A percentile compares a stretch with the other conserved stretches of the same genome.
phyloP scores from a whole-genome alignment of 345 rosid species.

The Citrus trifoliata region DNA sequence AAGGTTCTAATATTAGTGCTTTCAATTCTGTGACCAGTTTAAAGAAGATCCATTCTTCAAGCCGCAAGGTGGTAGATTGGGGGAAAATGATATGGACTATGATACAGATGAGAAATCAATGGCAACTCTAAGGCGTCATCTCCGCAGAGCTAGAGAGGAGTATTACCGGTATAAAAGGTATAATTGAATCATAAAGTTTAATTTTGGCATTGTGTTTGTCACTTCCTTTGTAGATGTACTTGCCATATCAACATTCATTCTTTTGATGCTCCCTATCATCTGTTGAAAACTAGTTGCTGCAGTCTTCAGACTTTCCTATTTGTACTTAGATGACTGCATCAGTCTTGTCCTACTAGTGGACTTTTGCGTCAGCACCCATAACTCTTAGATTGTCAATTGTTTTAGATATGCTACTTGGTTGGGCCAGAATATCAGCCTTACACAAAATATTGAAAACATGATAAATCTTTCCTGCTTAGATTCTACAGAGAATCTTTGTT shows the following conservation, averaged over 20 bases:
- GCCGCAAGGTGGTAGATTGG: constrained; percentile 97
- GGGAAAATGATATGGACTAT: constrained; percentile 99
- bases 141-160: constrained; percentile 85
- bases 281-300: background rate
- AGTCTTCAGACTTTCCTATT: background rate
- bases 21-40: constrained; percentile 48
- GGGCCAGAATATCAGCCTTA: background rate
- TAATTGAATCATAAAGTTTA: background rate
- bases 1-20: background rate
- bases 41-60: constrained; percentile 91
- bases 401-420: background rate
- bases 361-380: background rate
- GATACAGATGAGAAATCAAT: constrained; percentile 98
- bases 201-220: background rate
- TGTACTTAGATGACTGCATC: background rate
- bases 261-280: background rate
- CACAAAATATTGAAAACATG: background rate
- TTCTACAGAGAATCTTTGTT: background rate
- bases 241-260: background rate
- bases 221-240: background rate
- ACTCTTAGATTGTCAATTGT: background rate
- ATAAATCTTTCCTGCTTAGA: background rate
- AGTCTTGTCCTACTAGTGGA: background rate
- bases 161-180: constrained; percentile 98
- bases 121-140: constrained; percentile 98